These are phyloP conservation scores for Penicillium sclerotiorum DNA, from an alignment of 2,329 filamentous ascomycete species.

Conservation along the genomic window DNA sequence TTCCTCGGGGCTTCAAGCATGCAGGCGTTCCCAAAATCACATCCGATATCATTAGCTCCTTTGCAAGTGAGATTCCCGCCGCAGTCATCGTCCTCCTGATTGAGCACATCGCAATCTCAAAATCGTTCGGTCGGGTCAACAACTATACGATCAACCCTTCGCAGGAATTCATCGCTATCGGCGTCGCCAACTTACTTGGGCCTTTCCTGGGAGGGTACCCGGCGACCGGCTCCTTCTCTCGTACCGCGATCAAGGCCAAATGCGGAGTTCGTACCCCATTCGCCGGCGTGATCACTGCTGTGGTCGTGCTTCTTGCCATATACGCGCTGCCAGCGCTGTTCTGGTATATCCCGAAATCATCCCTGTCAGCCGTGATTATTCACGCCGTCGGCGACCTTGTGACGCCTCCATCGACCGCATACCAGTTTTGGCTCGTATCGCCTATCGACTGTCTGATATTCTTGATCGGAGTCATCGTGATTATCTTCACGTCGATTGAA, in stretches of 20 bases:
- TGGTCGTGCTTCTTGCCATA: slow-evolving; percentile 84
- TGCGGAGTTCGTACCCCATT: slow-evolving; percentile 91
- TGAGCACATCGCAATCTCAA: slow-evolving; percentile 97
- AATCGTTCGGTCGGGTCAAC: slow-evolving; percentile 93
- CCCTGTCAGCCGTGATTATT: slow-evolving; percentile 86
- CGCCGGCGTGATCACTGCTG: slow-evolving; percentile 82
- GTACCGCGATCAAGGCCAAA: slow-evolving; percentile 96
- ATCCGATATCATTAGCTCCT: slow-evolving; percentile 65
- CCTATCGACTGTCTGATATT: slow-evolving; percentile 91
- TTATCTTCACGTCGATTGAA: slow-evolving; percentile 85
- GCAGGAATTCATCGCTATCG: slow-evolving; percentile 93
- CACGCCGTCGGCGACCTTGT: slow-evolving; percentile 93
- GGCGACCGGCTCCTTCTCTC: slow-evolving; percentile 91
- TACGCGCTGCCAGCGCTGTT: slow-evolving; percentile 88
- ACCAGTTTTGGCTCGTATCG: slow-evolving; percentile 93
- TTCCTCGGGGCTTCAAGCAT: slow-evolving; percentile 85
- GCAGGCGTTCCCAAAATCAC: slow-evolving; percentile 73
- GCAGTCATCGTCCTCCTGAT: slow-evolving; percentile 90
- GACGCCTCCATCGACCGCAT: slow-evolving; percentile 85
- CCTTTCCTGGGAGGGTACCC: slow-evolving; percentile 92
- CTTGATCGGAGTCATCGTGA: slow-evolving; percentile 88
- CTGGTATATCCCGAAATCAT: slow-evolving; percentile 85
- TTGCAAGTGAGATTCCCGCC: slow-evolving; percentile 74
- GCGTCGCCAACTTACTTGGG: slow-evolving; percentile 83
- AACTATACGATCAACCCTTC: slow-evolving; percentile 96